These are phyloP conservation scores for Colletotrichum aenigma DNA, from an alignment of 2,329 filamentous ascomycete genomes.

Conservation along the genomic window DNA sequence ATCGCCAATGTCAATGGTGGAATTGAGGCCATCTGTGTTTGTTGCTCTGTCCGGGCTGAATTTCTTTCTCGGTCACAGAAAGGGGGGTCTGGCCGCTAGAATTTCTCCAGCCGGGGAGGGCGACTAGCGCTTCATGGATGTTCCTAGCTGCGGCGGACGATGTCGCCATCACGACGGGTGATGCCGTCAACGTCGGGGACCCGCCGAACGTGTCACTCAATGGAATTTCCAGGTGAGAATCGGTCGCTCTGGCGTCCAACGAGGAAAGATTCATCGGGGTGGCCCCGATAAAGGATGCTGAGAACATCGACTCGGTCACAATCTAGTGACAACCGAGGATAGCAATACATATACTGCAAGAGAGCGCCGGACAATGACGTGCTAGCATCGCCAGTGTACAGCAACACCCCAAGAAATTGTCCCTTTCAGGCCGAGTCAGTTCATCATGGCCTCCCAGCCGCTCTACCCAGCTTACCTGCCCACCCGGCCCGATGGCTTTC, in stretches of 20 bases:
- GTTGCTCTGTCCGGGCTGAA: not conserved
- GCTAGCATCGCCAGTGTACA: not conserved
- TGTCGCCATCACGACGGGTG: not conserved
- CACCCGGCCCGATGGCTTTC: constrained; percentile 34
- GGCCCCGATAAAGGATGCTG: not conserved
- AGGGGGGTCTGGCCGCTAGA: not conserved
- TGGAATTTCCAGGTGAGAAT: rapidly evolving
- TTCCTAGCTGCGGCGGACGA: not conserved
- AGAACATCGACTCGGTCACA: not conserved
- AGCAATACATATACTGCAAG: not conserved
- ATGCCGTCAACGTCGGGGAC: not conserved
- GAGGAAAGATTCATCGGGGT: not conserved
- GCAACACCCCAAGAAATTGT: not conserved
- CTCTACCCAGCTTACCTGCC: constrained; percentile 36
- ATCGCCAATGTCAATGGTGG: not conserved
- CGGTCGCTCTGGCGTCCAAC: not conserved
- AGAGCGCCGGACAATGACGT: not conserved
- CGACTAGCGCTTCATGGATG: not conserved
- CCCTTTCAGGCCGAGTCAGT: not conserved
- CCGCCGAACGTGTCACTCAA: not conserved
- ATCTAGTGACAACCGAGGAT: not conserved
- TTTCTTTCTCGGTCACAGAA: not conserved
- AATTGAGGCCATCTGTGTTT: not conserved
- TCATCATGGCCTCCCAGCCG: constrained; percentile 28
- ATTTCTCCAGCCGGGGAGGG: not conserved